Conservation (phyloP, 2,329 filamentous ascomycete species). For the Arthrobotrys pseudoclavata region DNA sequence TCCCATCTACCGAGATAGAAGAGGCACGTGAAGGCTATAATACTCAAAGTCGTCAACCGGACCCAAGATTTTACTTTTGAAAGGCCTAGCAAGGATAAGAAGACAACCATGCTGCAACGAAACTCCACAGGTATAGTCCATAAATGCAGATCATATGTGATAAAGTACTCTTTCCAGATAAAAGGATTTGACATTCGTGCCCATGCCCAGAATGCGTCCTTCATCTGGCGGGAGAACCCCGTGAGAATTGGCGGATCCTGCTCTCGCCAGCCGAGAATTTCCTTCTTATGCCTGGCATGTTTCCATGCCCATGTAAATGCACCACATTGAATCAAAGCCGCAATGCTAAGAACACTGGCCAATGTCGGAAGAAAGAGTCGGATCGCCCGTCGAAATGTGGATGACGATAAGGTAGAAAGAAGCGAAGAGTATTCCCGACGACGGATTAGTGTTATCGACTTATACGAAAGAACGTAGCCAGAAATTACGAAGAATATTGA, state of each 20-base stretch:
- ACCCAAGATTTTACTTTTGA: slow-evolving; percentile 62
- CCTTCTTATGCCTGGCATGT: slow-evolving; percentile 37
- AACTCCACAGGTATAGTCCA: slow-evolving; percentile 67
- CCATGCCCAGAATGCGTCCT: slow-evolving; percentile 64
- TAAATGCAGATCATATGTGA: slow-evolving; percentile 65
- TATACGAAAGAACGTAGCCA: slow-evolving; percentile 72
- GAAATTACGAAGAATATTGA: slow-evolving; percentile 73
- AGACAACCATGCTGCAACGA: slow-evolving; percentile 65
- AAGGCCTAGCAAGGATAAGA: slow-evolving; percentile 65
- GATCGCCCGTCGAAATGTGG: slow-evolving; percentile 64
- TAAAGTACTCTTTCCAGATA: slow-evolving; percentile 65
- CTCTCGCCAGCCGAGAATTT: slow-evolving; percentile 42
- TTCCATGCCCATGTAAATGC: slow-evolving; percentile 48
- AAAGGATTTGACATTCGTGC: slow-evolving; percentile 62
- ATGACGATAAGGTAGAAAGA: slow-evolving; percentile 67
- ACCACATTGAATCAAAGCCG: slow-evolving; percentile 44
- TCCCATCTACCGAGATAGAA: slow-evolving; percentile 60
- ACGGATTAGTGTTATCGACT: slow-evolving; percentile 69
- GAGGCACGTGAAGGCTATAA: slow-evolving; percentile 45
- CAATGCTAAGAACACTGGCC: slow-evolving; percentile 57
- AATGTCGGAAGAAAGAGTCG: slow-evolving; percentile 65
- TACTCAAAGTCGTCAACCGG: slow-evolving; percentile 60
- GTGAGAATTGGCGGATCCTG: slow-evolving; percentile 51
- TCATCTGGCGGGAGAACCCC: slow-evolving; percentile 64
- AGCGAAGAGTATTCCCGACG: slow-evolving; percentile 67